Conservation (phyloP, 805 yeast species). For the Ogataea sp. region DNA sequence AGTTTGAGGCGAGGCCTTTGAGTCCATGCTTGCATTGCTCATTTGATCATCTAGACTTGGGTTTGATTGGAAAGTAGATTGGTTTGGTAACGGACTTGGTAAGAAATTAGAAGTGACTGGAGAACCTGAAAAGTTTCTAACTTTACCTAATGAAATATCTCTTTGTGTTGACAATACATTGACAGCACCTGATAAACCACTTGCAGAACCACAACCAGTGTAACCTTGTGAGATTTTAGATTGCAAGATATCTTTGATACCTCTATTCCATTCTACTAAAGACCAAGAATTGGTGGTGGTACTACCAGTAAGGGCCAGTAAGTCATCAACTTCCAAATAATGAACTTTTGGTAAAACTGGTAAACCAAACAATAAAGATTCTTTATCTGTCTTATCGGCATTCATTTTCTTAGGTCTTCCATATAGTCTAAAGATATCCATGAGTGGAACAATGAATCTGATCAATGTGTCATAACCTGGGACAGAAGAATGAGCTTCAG, state of each 20-base stretch:
- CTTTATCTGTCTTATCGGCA: slow-evolving; percentile 60
- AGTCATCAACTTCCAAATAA: slow-evolving; percentile 59
- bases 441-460: slow-evolving; percentile 64
- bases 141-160: slow-evolving; percentile 18
- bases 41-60: background rate
- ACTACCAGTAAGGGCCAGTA: slow-evolving; percentile 23
- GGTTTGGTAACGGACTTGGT: slow-evolving; percentile 1
- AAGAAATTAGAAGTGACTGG: background rate
- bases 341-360: slow-evolving; percentile 76
- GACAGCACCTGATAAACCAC: slow-evolving; percentile 56
- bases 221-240: slow-evolving; percentile 26
- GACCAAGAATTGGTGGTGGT: slow-evolving; percentile 24
- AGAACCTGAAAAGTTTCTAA: slow-evolving; percentile 7
- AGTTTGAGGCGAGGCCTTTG: background rate
- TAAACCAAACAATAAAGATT: slow-evolving; percentile 68
- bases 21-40: background rate
- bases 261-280: slow-evolving; percentile 25
- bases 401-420: slow-evolving; percentile 74
- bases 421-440: slow-evolving; percentile 71
- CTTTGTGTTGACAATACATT: slow-evolving; percentile 14
- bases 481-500: slow-evolving; percentile 75
- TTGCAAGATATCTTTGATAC: slow-evolving; percentile 27
- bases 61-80: background rate
- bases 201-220: slow-evolving; percentile 25
- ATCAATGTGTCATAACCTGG: slow-evolving; percentile 80